Evolutionary conservation across 495 filamentous ascomycete genomes (phyloP), one percentile per base, ranked within the genome.

Genomic region (Elasticomyces elasticus): DNA sequence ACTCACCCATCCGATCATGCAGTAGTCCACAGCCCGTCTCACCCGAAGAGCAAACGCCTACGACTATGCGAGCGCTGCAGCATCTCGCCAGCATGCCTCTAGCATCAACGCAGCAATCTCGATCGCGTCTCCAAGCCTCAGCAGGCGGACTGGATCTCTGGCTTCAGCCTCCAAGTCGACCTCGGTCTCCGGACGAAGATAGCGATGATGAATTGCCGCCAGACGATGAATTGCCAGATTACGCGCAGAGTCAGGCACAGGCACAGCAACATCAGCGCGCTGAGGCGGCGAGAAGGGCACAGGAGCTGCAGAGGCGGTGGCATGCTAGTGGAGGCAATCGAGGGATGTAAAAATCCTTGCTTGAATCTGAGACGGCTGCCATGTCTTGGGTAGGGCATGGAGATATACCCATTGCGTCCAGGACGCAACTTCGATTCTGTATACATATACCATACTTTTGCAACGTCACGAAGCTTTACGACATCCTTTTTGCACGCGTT

Each of bases 181-280:
- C 42, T 24, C 25, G 10, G 15, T 19, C 50, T 2, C 9, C 50
- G 5, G 31, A 42, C 5, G 31, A 37, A 3, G 38, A 27, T 19
- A 27, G 17, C 11, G 55, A 57, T 12, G 63, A 62, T 0, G 43
- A 62, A n/a, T 1, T 15, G 30, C 41, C 10, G 11, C 10, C 20
- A 4, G 65, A 69, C 22, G 66, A 69, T 27, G 66, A 69, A 43
- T 37, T 67, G 23, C 66, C 66, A n/a, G 52, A 64, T 48, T 69
- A 69, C 45, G 66, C 64, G 28, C 55, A 63, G 54, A 67, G 64
- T 37, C 66, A 69, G 58, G 64, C 64, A 17, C 61, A 67, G 38
- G 65, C 64, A 53, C 61, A 61, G 30, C 56, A 43, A 20, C 49
- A 12, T n/a, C 60, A 59, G 44, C 48, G 65, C 22, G 44, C 30